phyloP scores from a whole-genome alignment of 352 stramenopile genomes.

The Globisporangium alternatum region DNA sequence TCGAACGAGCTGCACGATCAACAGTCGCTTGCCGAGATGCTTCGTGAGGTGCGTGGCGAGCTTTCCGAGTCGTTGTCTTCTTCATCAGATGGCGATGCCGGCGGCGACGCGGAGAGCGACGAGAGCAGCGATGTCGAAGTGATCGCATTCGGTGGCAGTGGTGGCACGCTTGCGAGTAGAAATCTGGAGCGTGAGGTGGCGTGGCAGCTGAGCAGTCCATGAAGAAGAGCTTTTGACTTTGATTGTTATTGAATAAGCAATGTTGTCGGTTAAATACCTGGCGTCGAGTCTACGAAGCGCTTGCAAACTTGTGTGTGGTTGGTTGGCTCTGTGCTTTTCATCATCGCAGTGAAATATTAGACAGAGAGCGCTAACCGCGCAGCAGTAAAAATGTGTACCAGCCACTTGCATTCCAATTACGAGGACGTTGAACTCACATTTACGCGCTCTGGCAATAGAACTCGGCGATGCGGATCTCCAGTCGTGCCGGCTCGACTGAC shows the following conservation, averaged over 20 bases:
- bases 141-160: constrained; percentile 1
- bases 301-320: not conserved
- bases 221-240: not conserved
- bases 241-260: not conserved
- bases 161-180: not conserved
- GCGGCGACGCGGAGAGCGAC: not conserved
- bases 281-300: not conserved
- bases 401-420: not conserved
- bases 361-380: not conserved
- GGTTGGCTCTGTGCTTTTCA: not conserved
- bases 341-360: not conserved
- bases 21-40: constrained; percentile 4
- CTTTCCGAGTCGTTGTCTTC: not conserved
- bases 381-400: not conserved
- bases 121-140: constrained; percentile 2
- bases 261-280: constrained; percentile 8
- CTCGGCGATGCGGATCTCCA: constrained; percentile 53
- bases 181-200: constrained; percentile 10
- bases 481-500: constrained; percentile 39
- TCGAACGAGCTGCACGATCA: not conserved
- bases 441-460: constrained; percentile 36
- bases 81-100: not conserved
- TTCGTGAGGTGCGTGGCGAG: constrained; percentile 10
- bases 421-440: not conserved
- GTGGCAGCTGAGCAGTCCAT: constrained; percentile 12